Evolutionary conservation across 140 eudicot species (phyloP), one percentile per base, ranked within the genome.

Genomic region (Stevia rebaudiana): DNA sequence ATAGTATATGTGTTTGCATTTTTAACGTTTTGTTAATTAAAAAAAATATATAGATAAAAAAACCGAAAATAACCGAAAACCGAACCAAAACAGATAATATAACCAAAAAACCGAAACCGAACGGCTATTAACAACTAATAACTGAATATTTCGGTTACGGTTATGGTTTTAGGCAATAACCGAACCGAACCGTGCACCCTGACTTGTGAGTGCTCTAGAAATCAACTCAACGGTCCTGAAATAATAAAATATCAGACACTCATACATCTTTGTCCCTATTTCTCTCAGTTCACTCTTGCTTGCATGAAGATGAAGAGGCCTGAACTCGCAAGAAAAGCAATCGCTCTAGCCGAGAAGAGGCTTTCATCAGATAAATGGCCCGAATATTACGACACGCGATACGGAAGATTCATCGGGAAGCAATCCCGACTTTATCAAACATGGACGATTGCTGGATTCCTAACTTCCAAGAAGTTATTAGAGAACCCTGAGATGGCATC

Each of bases 401-500:
- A 64, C 6, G 84, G 87, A 42, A 78, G 79, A 64, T 82, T 82
- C 46, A 71, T 82, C 15, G 87, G 87, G 72, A 82, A 82, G 63
- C 87, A 82, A 67, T 75, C 87, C 22, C 75, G 84, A 24, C 72
- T 78, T 18, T 68, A 74, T 68, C 87, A 82, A 60, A 82, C 87
- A 52, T 82, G 87, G 87, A 82, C 84, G 10, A 68, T 78, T 56
- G 87, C 82, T 4, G 87, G 87, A 42, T 82, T 82, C 18, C 42
- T 82, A 43, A 78, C 87, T 18, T 71, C 97, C 21, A 89, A 86
- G 70, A 72, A 82, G 89, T 78, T 89, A 25, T 53, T 83, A 69
- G 89, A 83, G 22, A 86, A 81, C 63, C 92, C 85, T 1, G 89
- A 86, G 58, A 60, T 75, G 82, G 87, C 96, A 0, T 82, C 94